Conservation (phyloP, 805 yeast species). For the Clavispora fructus region DNA sequence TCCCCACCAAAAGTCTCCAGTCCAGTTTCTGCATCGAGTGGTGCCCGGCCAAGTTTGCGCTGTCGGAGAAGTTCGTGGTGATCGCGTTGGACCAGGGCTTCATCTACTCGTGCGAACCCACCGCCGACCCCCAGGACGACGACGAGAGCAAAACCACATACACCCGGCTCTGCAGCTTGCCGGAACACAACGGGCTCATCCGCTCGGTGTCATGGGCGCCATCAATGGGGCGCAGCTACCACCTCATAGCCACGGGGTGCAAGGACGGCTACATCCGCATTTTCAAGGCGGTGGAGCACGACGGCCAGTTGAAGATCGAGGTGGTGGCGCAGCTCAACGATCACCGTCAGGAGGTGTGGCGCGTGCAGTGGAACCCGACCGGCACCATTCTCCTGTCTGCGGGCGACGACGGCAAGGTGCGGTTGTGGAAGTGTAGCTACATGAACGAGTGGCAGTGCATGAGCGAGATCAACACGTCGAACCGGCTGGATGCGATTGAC, state of each 20-base stretch:
- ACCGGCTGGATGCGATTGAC: constrained; percentile 8
- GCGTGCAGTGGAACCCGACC: constrained; percentile 90
- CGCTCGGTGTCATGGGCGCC: constrained; percentile 96
- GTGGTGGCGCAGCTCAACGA: constrained; percentile 64
- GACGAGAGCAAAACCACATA: constrained; percentile 28
- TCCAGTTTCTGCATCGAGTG: constrained; percentile 82
- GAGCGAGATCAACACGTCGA: constrained; percentile 51
- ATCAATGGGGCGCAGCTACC: constrained; percentile 84
- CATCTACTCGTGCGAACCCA: constrained; percentile 43
- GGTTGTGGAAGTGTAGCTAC: constrained; percentile 88
- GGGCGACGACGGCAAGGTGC: constrained; percentile 90
- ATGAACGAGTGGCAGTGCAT: constrained; percentile 85
- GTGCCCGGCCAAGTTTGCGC: constrained; percentile 81
- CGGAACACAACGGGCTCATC: constrained; percentile 82
- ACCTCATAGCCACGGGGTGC: constrained; percentile 89
- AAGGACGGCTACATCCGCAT: constrained; percentile 90
- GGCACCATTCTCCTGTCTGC: constrained; percentile 90
- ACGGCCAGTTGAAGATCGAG: constrained; percentile 42
- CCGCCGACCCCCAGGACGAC: constrained; percentile 4
- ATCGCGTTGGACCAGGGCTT: constrained; percentile 85
- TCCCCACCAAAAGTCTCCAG: constrained; percentile 75
- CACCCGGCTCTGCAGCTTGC: constrained; percentile 55
- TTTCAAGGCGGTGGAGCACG: constrained; percentile 59
- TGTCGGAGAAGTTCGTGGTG: constrained; percentile 71
- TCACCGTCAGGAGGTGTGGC: constrained; percentile 90